Conservation (phyloP, 163 green algal species). For the Prototheca cutis region DNA sequence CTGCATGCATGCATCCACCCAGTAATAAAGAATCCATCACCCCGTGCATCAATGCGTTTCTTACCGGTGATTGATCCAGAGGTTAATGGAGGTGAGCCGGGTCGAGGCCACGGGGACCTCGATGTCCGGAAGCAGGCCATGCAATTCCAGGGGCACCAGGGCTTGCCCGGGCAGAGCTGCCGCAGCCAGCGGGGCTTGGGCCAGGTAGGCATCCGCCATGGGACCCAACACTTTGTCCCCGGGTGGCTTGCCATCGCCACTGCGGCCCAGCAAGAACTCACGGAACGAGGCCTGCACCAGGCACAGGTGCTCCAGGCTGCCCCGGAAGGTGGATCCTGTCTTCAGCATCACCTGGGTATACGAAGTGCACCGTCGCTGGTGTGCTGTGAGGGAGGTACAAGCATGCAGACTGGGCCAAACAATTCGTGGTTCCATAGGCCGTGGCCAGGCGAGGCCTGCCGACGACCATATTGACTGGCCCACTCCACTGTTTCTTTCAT, state of each 20-base stretch:
- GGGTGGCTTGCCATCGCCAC: not conserved
- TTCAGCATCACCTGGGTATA: not conserved
- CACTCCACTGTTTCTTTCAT: no score
- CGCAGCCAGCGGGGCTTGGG: constrained; percentile 26
- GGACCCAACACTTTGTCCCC: no score
- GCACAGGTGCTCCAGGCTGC: not conserved
- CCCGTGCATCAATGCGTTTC: no score
- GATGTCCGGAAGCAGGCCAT: constrained; percentile 25
- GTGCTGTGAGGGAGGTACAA: no score
- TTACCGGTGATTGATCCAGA: no score
- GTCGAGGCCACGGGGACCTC: constrained; percentile 15
- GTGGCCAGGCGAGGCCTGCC: no score
- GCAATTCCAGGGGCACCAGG: constrained; percentile 13
- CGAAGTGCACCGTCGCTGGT: not conserved
- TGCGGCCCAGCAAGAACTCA: no score
- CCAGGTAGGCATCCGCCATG: constrained; percentile 29
- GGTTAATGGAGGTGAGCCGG: constrained; percentile 24
- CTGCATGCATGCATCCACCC: no score
- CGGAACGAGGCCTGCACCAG: not conserved
- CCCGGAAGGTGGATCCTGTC: not conserved
- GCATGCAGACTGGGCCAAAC: no score
- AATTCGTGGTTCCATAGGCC: no score
- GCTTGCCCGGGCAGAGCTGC: not conserved
- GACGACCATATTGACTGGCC: no score
- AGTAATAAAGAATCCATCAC: no score